These are phyloP conservation scores for Lipomyces anomalus DNA, from an alignment of 805 yeast genomes.

Conservation along the genomic window DNA sequence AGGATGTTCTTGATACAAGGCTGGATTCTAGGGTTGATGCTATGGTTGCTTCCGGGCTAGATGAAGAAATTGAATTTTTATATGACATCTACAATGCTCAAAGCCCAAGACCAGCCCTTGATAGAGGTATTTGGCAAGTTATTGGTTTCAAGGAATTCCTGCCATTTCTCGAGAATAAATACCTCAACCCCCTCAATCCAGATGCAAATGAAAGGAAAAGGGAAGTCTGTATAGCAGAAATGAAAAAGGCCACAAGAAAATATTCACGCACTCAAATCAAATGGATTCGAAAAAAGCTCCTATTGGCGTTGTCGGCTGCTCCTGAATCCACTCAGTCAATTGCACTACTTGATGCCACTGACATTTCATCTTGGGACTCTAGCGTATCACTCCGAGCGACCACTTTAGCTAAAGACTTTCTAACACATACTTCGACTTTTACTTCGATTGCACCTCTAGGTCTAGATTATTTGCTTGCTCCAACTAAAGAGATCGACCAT, in stretches of 20 bases:
- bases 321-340: conserved; percentile 54
- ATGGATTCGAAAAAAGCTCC: conserved; percentile 75
- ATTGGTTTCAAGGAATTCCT: conserved; percentile 88
- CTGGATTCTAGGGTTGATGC: conserved; percentile 75
- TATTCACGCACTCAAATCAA: conserved; percentile 85
- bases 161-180: conserved; percentile 54
- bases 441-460: conserved; percentile 29
- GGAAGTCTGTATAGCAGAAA: conserved; percentile 53
- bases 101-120: conserved; percentile 44
- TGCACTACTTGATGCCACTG: conserved; percentile 71
- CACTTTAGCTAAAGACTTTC: conserved; percentile 41
- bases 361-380: conserved; percentile 54
- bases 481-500: background rate
- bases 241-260: conserved; percentile 79
- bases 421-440: conserved; percentile 22
- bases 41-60: conserved; percentile 68
- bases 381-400: conserved; percentile 54
- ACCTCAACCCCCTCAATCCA: no score
- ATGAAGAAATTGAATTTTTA: conserved; percentile 61
- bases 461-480: conserved; percentile 1
- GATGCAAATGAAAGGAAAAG: conserved; percentile 29
- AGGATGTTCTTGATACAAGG: conserved; percentile 50
- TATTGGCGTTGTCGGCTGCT: conserved; percentile 41
- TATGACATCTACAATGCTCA: conserved; percentile 36
- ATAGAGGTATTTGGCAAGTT: conserved; percentile 86